Percentiles rank a stretch among this genome's conserved stretches.
These are phyloP conservation scores for Aspergillus felis DNA, from an alignment of 2,329 filamentous ascomycete genomes.

Conservation along the genomic window DNA sequence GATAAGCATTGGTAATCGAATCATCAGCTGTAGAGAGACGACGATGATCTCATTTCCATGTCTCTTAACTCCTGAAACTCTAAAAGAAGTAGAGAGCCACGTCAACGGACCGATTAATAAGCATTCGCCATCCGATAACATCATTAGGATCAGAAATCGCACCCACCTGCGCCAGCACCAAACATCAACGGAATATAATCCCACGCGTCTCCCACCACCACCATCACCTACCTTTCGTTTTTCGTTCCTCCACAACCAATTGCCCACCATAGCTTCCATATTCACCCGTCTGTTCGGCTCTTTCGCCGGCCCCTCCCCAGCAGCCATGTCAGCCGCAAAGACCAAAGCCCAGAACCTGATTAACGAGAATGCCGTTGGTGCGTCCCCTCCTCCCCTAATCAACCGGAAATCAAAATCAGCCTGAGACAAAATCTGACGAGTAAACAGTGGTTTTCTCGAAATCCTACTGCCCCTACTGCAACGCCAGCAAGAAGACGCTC, in stretches of 20 bases:
- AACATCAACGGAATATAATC: background rate
- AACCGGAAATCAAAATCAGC: background rate
- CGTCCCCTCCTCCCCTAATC: slow-evolving; percentile 28
- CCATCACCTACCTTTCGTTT: background rate
- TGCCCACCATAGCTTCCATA: slow-evolving; percentile 62
- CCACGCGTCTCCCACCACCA: background rate
- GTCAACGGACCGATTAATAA: background rate
- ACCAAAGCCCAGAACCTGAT: slow-evolving; percentile 82
- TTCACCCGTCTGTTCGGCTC: slow-evolving; percentile 67
- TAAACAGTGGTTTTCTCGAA: slow-evolving; percentile 82
- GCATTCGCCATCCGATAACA: background rate
- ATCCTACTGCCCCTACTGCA: slow-evolving; percentile 93
- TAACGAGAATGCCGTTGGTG: slow-evolving; percentile 81
- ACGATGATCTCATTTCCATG: background rate
- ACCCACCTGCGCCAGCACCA: background rate
- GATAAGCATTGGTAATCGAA: background rate
- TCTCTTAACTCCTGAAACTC: too few species aligned
- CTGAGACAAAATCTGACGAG: background rate
- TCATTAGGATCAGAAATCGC: background rate
- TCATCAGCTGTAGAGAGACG: background rate
- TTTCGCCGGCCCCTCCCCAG: slow-evolving; percentile 52
- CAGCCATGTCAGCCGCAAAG: slow-evolving; percentile 77
- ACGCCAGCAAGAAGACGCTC: slow-evolving; percentile 70
- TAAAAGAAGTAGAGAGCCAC: too few species aligned
- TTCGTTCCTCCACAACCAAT: background rate